These are phyloP conservation scores for Oxyria digyna DNA, from an alignment of 148 eudicot genomes.

Conservation along the genomic window DNA sequence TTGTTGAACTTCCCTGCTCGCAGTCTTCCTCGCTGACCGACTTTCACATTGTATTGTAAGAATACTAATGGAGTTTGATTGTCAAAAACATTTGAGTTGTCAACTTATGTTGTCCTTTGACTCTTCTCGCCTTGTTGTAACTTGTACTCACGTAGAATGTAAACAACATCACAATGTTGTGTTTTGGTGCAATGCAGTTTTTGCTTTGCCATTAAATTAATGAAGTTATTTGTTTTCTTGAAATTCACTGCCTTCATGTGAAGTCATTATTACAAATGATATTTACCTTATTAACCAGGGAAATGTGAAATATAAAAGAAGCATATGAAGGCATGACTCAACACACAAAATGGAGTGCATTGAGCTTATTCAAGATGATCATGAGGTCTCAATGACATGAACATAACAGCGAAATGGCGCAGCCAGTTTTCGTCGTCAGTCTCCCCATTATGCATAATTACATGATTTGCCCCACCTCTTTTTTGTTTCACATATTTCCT, in stretches of 20 bases:
- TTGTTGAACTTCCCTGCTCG: conserved; percentile 62
- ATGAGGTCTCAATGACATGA: conserved; percentile 10
- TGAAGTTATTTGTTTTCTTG: background rate
- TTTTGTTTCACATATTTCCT: background rate
- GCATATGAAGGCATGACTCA: background rate
- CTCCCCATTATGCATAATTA: background rate
- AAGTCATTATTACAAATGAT: conserved; percentile 3
- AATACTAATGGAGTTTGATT: background rate
- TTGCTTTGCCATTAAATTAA: background rate
- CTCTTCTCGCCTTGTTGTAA: background rate
- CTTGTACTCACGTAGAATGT: background rate
- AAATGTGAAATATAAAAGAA: background rate
- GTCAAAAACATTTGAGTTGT: background rate
- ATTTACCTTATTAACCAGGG: background rate
- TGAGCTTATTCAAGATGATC: conserved; percentile 9
- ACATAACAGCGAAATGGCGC: conserved; percentile 7
- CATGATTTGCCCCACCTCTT: background rate
- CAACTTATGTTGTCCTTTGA: background rate
- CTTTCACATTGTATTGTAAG: background rate
- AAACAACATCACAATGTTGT: background rate
- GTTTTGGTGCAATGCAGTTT: background rate
- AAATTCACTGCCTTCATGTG: background rate
- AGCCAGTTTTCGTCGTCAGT: background rate
- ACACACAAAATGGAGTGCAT: background rate
- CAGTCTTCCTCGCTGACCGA: conserved; percentile 53